Evolutionary conservation across 2,329 filamentous ascomycete genomes (phyloP).

Genomic region (Emergomyces pasteurianus): DNA sequence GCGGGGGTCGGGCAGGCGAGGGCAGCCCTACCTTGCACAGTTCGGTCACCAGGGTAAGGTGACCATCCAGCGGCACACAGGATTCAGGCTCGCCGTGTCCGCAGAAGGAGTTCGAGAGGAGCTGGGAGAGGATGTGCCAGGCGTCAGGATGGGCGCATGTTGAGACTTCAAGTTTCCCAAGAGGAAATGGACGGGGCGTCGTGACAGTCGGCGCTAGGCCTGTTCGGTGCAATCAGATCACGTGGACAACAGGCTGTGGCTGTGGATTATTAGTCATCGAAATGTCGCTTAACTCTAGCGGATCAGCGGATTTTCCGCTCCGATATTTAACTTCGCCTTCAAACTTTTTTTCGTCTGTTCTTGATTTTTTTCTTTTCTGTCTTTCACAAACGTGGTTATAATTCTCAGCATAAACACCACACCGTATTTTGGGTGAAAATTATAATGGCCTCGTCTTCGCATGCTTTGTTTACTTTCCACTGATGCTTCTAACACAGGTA

Average conservation of each 20-base stretch:
- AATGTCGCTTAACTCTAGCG: slow-evolving; percentile 8
- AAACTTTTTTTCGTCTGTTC: neutral
- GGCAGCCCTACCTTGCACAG: slow-evolving; percentile 5
- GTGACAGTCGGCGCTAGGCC: slow-evolving; percentile 9
- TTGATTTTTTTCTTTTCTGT: slow-evolving; percentile 12
- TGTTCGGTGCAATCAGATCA: neutral
- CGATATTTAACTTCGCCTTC: neutral
- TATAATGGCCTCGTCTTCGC: neutral
- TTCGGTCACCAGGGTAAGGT: slow-evolving; percentile 1
- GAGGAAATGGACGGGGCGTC: slow-evolving; percentile 7
- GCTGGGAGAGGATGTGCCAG: neutral
- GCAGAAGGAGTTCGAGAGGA: neutral
- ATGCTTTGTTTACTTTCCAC: neutral
- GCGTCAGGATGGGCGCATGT: slow-evolving; percentile 7
- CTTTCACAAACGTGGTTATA: neutral
- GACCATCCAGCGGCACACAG: slow-evolving; percentile 4
- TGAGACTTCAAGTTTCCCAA: slow-evolving; percentile 6
- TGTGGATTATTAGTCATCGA: slow-evolving; percentile 2
- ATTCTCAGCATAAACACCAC: neutral
- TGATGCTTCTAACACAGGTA: neutral
- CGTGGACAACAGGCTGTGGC: slow-evolving; percentile 5
- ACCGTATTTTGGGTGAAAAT: neutral
- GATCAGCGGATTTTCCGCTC: neutral
- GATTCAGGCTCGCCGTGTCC: neutral
- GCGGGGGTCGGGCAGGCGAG: slow-evolving; percentile 5